Percentiles rank a stretch among this genome's conserved stretches.
These are phyloP conservation scores for Aspergillus sclerotioniger DNA, from an alignment of 495 filamentous ascomycete genomes.

Conservation along the genomic window DNA sequence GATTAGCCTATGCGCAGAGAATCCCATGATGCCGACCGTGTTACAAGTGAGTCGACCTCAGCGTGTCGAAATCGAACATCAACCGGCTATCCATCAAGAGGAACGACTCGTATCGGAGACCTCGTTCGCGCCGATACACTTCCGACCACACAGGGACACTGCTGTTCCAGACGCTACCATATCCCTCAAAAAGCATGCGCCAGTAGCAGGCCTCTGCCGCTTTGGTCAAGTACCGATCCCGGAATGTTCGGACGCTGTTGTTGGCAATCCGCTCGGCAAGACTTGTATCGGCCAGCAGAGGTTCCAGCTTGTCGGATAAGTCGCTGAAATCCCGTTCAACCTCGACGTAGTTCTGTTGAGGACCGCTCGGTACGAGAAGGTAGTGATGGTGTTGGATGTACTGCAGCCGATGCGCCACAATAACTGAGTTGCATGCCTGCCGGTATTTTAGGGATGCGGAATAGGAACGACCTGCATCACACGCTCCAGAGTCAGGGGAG, in stretches of 20 bases:
- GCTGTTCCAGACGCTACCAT: conserved; percentile 43
- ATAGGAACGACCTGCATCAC: conserved; percentile 42
- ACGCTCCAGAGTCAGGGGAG: neutral
- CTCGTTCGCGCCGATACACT: conserved; percentile 22
- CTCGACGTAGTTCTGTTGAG: conserved; percentile 60
- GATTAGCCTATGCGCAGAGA: neutral
- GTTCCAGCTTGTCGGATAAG: conserved; percentile 51
- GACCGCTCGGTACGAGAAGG: conserved; percentile 42
- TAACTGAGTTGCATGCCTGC: conserved; percentile 58
- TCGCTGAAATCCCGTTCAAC: conserved; percentile 58
- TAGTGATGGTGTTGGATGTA: conserved; percentile 47
- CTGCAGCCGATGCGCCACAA: conserved; percentile 50
- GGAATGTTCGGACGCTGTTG: conserved; percentile 53
- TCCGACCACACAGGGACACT: conserved; percentile 25
- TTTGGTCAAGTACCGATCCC: conserved; percentile 57
- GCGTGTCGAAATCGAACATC: conserved; percentile 32
- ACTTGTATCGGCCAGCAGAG: conserved; percentile 41
- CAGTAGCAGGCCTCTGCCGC: conserved; percentile 62
- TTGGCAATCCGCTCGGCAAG: conserved; percentile 53
- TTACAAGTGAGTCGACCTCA: neutral
- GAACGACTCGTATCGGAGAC: conserved; percentile 43
- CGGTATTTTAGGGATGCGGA: conserved; percentile 59
- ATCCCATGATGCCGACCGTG: neutral
- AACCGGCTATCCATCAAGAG: conserved; percentile 31
- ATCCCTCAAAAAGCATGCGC: conserved; percentile 50